Base-by-base conservation (phyloP, 2,329 filamentous ascomycete species). In the Beauveria rudraprayagi region DNA sequence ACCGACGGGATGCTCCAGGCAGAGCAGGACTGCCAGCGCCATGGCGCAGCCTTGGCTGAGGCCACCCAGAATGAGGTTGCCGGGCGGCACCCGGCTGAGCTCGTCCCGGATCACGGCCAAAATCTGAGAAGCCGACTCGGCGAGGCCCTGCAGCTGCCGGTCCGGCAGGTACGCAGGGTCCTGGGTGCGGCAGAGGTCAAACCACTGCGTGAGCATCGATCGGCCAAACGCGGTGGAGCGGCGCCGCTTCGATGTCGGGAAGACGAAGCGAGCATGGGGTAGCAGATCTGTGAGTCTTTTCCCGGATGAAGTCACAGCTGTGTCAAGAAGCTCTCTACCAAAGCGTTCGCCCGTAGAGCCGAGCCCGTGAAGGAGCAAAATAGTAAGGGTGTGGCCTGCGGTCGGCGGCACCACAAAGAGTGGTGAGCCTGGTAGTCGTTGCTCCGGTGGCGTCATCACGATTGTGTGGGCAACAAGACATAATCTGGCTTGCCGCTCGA, bases 1-100 rank as follows among this genome's bases (percentile, higher is more conserved):
- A 0, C 76, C 77, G 1, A 80, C 53, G 0, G 65, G 61, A 54
- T 65, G 66, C 9, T 69, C 70, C n/a, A 75, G 72, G 19, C 69
- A 71, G 2, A 84, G 66, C 22, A 81, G 66, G 2, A 74, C 64
- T 22, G 76, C 70, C 10, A 83, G 64, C 0, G 72, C 70, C 65
- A 77, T 75, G 1, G 80, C 81, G 64, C 78, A 82, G 0, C 81
- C 81, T 63, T 83, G 79, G 65, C 81, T 82, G n/a, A 83, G 63
- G 0, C 80, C 80, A 17, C 79, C 78, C 1, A 84, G 63, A 7
- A 83, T 68, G 16, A 83, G 69, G 55, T 79, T 80, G 22, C 64
- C 40, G 34, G 53, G 68, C 58, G 61, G 68, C 51, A 72, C 67
- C 16, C 63, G 67, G 34, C 61, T 3, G 62, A 65, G 56, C 65